A percentile compares a stretch with the other conserved stretches of the same genome.
phyloP scores from a whole-genome alignment of 1,284 basidiomycete species.

The Crepidotus sp. region DNA sequence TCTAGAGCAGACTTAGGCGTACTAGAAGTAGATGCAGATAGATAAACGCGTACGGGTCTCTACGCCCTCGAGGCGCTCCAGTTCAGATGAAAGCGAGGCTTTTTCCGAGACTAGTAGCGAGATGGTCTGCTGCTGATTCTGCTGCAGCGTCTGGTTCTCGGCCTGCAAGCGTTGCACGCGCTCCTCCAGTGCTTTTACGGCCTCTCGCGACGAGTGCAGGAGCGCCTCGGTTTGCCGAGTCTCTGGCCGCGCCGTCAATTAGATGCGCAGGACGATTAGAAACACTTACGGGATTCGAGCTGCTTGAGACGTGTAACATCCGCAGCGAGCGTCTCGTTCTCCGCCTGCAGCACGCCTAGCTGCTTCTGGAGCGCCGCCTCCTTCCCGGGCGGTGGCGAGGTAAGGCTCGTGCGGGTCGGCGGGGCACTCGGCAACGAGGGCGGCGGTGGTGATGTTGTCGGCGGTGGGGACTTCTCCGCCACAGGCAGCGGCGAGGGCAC shows the following conservation, averaged over 20 bases:
- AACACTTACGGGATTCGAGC: conserved; percentile 18
- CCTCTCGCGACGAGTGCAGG: conserved; percentile 17
- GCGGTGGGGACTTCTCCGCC: conserved; percentile 15
- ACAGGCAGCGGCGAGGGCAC: conserved; percentile 32
- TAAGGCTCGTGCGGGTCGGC: conserved; percentile 15
- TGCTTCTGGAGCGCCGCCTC: conserved; percentile 15
- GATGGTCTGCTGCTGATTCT: conserved; percentile 58
- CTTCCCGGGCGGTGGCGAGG: conserved; percentile 18
- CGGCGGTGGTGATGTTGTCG: conserved; percentile 14
- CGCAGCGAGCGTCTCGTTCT: conserved; percentile 18
- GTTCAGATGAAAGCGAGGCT: conserved; percentile 43
- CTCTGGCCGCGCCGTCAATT: conserved; percentile 21
- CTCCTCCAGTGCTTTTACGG: conserved; percentile 22
- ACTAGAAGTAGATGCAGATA: conserved; percentile 8
- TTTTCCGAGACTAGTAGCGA: conserved; percentile 64
- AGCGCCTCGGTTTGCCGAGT: conserved; percentile 23
- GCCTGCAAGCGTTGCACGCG: conserved; percentile 25
- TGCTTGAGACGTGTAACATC: conserved; percentile 19
- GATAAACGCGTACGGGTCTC: conserved; percentile 39
- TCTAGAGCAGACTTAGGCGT: conserved; percentile 27
- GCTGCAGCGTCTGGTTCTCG: conserved; percentile 29
- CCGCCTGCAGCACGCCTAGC: conserved; percentile 9
- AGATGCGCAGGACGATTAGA: neutral
- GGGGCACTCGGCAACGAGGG: conserved; percentile 9
- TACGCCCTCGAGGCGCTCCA: conserved; percentile 41